phyloP scores from a whole-genome alignment of 2,329 filamentous ascomycete genomes.

The Cladosporium sp. region DNA sequence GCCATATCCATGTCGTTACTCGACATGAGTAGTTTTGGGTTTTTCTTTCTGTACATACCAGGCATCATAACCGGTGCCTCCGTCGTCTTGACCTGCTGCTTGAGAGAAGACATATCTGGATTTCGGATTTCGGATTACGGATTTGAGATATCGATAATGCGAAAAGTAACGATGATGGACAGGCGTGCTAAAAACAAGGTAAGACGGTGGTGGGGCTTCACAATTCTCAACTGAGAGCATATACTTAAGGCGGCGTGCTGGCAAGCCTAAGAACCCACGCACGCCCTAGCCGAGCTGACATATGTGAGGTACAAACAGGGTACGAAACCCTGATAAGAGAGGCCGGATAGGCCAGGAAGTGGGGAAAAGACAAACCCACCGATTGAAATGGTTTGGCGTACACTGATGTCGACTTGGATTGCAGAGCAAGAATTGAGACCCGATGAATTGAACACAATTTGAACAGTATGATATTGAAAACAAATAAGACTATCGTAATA shows the following conservation, averaged over 20 bases:
- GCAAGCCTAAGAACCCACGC: background rate
- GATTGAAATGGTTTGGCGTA: background rate
- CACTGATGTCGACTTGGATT: no score
- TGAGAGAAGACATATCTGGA: constrained; percentile 1
- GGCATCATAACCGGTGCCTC: constrained; percentile 9
- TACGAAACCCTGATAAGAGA: background rate
- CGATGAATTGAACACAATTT: background rate
- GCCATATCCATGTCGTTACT: background rate
- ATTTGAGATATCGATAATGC: background rate
- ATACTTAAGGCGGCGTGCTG: background rate
- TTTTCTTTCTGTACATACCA: background rate
- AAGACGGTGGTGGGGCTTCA: no score
- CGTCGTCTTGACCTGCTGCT: constrained; percentile 4
- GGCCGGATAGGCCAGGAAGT: background rate
- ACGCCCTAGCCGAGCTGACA: constrained; percentile 2
- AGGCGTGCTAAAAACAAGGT: background rate
- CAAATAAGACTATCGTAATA: constrained; percentile 5
- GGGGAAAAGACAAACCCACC: background rate
- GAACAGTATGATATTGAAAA: constrained; percentile 5
- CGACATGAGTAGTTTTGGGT: background rate
- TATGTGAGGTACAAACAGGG: background rate
- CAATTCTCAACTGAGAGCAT: no score
- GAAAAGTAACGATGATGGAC: no score
- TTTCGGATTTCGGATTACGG: no score
- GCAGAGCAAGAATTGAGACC: background rate